Evolutionary conservation across 345 rosid genomes (phyloP).

Genomic region (Angophora floribunda): DNA sequence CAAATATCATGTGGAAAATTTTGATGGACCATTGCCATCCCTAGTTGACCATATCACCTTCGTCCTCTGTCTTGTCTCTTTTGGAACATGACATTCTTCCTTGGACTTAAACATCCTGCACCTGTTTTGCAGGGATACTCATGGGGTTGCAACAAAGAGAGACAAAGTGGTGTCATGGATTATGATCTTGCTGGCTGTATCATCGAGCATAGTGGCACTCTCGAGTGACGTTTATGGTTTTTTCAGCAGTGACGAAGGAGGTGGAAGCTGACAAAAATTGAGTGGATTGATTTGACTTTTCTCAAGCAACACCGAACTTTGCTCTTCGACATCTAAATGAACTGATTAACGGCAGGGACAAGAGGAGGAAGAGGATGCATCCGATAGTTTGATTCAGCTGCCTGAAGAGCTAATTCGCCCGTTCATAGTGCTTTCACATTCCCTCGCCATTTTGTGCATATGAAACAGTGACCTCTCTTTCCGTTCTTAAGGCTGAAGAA

Average conservation of each 20-base stretch:
- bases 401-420: neutral
- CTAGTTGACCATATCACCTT: neutral
- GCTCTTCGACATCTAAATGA: neutral
- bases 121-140: constrained; percentile 27
- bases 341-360: neutral
- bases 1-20: neutral
- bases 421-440: neutral
- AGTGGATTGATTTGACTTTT: neutral
- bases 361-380: neutral
- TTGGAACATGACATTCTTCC: neutral
- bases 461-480: neutral
- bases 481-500: neutral
- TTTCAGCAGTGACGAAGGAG: neutral
- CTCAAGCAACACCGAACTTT: neutral
- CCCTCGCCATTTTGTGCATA: neutral
- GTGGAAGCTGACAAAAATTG: constrained; percentile 6
- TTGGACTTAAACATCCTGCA: neutral
- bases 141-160: constrained; percentile 40
- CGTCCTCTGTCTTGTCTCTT: neutral
- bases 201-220: constrained; percentile 53
- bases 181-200: constrained; percentile 40
- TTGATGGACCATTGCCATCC: neutral
- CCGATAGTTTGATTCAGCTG: neutral
- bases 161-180: constrained; percentile 46
- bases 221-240: constrained; percentile 42